Base-by-base conservation (phyloP, 1,284 basidiomycete species). In the Apiotrichum montevideense region DNA sequence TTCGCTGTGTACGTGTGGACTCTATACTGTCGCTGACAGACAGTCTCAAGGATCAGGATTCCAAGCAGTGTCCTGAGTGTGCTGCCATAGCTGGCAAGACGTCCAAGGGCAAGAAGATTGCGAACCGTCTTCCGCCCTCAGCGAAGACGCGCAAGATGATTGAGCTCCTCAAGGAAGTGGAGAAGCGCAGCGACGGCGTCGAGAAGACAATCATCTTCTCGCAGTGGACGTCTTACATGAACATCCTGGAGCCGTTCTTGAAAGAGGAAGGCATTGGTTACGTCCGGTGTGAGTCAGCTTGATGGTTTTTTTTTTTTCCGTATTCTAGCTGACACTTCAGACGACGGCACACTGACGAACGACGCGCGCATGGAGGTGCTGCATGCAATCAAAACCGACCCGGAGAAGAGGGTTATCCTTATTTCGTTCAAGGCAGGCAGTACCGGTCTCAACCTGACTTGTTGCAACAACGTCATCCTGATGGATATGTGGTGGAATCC, bases 361-460 rank as follows among this genome's bases (percentile, higher is more conserved):
- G 82, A 83, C 40, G 82, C 88, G 61, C 85, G 94, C 15, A 87
- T 92, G 66, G 81, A 79, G 8, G 83, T 87, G 4, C 77, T 98
- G 32, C 79, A 85, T 32, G 82, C 80, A 60, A 94, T 98, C 74
- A 84, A 83, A 68, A 83, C 69, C 33, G 83, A 83, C 67, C 72
- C 77, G 9, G 79, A 68, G 3, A 83, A 80, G 13, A 82, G 80
- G 32, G 84, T 95, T 40, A 97, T 98, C 58, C 78, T 98, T 59
- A 95, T 98, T 61, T 96, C 92, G 0, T 95, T 98, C 84, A 97
- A 96, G 74, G 91, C 93, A 11, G 93, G 93, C 2, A 89, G 87
- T 68, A 92, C 90, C 1, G 52, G 42, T 44, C 81, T 98, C 43
- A 98, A 98, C 72, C 72, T 98, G 66, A 97, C 93, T 0, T 87